Percentiles rank a stretch among this genome's conserved stretches.
phyloP scores from a whole-genome alignment of 2,329 filamentous ascomycete genomes.

The Cytospora piceicola region DNA sequence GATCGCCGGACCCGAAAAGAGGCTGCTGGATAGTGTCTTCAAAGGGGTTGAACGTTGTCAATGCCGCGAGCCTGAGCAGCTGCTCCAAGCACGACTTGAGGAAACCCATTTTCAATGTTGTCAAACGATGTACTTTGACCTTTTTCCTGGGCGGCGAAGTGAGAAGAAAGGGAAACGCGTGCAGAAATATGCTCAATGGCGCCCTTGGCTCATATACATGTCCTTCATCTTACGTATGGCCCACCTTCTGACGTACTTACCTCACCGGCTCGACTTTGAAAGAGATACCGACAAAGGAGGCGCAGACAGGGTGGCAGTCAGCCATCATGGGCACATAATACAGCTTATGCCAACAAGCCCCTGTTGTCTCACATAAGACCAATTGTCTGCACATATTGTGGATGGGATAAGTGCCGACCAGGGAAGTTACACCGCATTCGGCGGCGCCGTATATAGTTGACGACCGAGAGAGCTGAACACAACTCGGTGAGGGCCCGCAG shows the following conservation, averaged over 20 bases:
- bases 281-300: neutral
- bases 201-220: neutral
- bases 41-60: conserved; percentile 19
- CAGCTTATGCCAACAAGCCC: neutral
- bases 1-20: conserved; percentile 8
- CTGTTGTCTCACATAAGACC: neutral
- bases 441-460: neutral
- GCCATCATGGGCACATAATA: neutral
- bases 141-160: conserved; percentile 9
- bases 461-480: neutral
- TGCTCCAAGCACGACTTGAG: conserved; percentile 23
- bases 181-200: neutral
- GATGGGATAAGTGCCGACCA: neutral
- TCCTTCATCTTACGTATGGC: neutral
- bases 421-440: neutral
- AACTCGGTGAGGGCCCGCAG: neutral
- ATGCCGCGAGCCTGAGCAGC: conserved; percentile 19
- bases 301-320: neutral
- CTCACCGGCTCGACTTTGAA: too few species aligned
- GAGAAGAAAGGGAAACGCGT: neutral
- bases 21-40: conserved; percentile 19
- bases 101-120: conserved; percentile 29
- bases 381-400: neutral
- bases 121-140: neutral
- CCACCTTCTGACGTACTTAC: neutral